phyloP scores from a whole-genome alignment of 805 yeast genomes.

The Jamesozyma rosinii region DNA sequence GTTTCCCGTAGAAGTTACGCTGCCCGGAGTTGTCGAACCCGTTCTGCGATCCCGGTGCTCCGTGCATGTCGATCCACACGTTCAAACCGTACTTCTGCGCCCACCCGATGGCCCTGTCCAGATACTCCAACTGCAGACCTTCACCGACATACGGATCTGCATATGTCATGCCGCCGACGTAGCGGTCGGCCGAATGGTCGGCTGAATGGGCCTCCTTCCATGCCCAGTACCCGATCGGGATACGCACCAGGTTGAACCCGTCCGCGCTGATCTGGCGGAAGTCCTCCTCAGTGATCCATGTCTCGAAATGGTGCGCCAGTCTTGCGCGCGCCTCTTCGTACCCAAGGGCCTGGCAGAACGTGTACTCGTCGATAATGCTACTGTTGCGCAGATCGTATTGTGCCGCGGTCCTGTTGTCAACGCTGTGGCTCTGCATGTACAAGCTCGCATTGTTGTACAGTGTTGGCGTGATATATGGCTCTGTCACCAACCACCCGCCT shows the following conservation, averaged over 20 bases:
- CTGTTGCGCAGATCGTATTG: constrained; percentile 9
- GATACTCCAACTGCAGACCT: constrained; percentile 44
- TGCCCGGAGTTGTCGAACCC: constrained; percentile 79
- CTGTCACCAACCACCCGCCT: constrained; percentile 68
- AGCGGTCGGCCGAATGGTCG: constrained; percentile 10
- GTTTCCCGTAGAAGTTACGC: constrained; percentile 36
- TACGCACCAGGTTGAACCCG: constrained; percentile 63
- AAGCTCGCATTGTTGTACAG: constrained; percentile 32
- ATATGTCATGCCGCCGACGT: constrained; percentile 17
- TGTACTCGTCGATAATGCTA: constrained; percentile 49
- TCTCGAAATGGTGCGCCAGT: constrained; percentile 45
- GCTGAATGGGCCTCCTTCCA: constrained; percentile 34
- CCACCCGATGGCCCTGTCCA: constrained; percentile 63
- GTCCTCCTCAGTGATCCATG: constrained; percentile 53
- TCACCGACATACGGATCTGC: constrained; percentile 60
- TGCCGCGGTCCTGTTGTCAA: constrained; percentile 15
- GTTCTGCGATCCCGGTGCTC: constrained; percentile 78
- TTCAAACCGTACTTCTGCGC: constrained; percentile 48
- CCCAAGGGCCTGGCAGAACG: constrained; percentile 43
- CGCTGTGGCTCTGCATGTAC: constrained; percentile 12
- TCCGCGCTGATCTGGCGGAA: constrained; percentile 39
- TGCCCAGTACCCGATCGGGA: constrained; percentile 81
- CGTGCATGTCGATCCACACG: constrained; percentile 71
- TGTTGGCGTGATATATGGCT: constrained; percentile 63
- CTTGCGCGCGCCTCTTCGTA: constrained; percentile 34